Evolutionary conservation across 306 rosid genomes (phyloP), one percentile per base, ranked within the genome.

Genomic region (Quillaja saponaria): DNA sequence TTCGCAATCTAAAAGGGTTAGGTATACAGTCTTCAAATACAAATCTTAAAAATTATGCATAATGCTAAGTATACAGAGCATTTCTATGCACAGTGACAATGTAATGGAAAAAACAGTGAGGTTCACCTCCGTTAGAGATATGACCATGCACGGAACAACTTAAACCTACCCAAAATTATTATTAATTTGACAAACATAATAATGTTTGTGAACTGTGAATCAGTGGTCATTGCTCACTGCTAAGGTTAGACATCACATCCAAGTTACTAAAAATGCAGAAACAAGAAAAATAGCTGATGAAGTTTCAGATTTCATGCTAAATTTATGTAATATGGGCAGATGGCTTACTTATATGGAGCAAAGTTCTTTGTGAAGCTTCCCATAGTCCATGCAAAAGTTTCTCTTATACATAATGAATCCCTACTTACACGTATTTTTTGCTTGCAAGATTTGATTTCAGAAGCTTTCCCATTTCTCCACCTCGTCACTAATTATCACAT

Each of bases 241-340:
- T 59, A 18, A 58, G 49, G 68, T 10, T 46, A 52, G 42, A 50
- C 54, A 58, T 51, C 41, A 20, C 68, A 73, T 39, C 52, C 41
- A 38, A 16, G 47, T 21, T 60, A 40, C 34, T 19, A 34, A 34
- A 48, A 50, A 35, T 10, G 20, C 59, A 58, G 5, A 45, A 39
- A 59, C 17, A 35, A 51, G 20, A 76, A 13, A 25, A 46, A 16
- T 18, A 64, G 46, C 28, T 40, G 28, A 10, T 1, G 19, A 8
- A 45, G 45, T 70, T 69, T 34, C 0, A 54, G 19, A 71, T 45
- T 21, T 64, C 71, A 55, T 31, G 33, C n/a, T 1, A 61, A 64
- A 44, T 21, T 38, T 52, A 42, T 8, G 49, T 54, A 47, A 46
- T 37, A 39, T 44, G 31, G 31, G 31, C 31, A 1, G 3, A 25